phyloP scores from a whole-genome alignment of 2,329 filamentous ascomycete genomes.

The Sporothrix mexicana region DNA sequence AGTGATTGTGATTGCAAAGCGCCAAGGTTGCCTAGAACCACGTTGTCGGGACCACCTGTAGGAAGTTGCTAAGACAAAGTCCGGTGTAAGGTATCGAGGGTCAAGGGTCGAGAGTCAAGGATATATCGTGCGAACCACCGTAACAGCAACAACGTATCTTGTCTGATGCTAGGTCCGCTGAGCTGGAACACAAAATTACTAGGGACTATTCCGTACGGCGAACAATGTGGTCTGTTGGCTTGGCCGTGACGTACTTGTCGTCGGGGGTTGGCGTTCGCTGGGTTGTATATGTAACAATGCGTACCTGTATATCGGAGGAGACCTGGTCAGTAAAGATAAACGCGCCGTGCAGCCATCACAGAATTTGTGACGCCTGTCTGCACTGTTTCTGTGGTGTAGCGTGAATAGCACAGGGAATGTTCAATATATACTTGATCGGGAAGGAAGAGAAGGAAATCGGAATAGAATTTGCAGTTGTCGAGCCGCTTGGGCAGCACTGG shows the following conservation, averaged over 20 bases:
- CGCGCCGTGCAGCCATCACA: not conserved
- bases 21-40: slow-evolving; percentile 27
- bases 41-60: slow-evolving; percentile 12
- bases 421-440: too few species aligned
- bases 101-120: not conserved
- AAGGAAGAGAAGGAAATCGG: not conserved
- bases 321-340: not conserved
- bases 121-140: not conserved
- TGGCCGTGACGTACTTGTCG: not conserved
- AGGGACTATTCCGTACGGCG: not conserved
- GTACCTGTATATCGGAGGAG: slow-evolving; percentile 1
- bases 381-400: not conserved
- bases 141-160: not conserved
- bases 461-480: not conserved
- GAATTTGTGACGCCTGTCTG: not conserved
- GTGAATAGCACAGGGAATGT: not conserved
- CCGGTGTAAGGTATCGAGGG: not conserved
- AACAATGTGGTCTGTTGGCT: not conserved
- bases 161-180: not conserved
- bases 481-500: not conserved
- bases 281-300: not conserved
- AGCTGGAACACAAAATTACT: not conserved
- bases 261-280: not conserved
- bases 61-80: slow-evolving; percentile 16
- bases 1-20: not conserved